These are phyloP conservation scores for Candida labiduridarum DNA, from an alignment of 1,139 yeast species.

Conservation along the genomic window DNA sequence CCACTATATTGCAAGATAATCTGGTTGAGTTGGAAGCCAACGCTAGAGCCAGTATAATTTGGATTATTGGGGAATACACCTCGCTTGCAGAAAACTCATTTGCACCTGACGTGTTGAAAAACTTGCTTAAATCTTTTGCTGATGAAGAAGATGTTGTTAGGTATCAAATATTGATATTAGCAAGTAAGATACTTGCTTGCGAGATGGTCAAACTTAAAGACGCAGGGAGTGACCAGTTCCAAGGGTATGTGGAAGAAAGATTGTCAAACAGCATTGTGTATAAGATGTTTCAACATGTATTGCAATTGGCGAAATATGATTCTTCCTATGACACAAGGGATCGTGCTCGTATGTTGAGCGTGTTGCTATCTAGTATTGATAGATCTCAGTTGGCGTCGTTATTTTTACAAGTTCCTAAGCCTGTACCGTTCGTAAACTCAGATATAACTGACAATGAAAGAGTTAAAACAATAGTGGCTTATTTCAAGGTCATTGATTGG, in stretches of 20 bases:
- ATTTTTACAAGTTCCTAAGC: conserved; percentile 82
- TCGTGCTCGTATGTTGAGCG: conserved; percentile 72
- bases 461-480: conserved; percentile 22
- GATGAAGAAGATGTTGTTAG: conserved; percentile 63
- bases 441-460: conserved; percentile 14
- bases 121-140: conserved; percentile 56
- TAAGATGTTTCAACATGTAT: conserved; percentile 61
- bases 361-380: conserved; percentile 42
- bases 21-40: conserved; percentile 35
- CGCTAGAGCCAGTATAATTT: conserved; percentile 83
- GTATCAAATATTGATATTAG: conserved; percentile 68
- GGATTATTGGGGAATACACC: conserved; percentile 88
- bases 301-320: conserved; percentile 76
- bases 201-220: conserved; percentile 43
- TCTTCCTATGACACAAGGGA: conserved; percentile 79
- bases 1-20: conserved; percentile 31
- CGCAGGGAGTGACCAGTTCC: conserved; percentile 20
- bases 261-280: conserved; percentile 35
- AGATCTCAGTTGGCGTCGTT: conserved; percentile 66
- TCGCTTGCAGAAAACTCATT: conserved; percentile 42
- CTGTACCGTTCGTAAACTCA: conserved; percentile 43
- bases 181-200: conserved; percentile 70
- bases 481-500: conserved; percentile 38
- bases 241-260: conserved; percentile 25
- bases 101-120: conserved; percentile 79